Conservation (phyloP, 2,329 filamentous ascomycete genomes). For the Aspergillus eucalypticola region DNA sequence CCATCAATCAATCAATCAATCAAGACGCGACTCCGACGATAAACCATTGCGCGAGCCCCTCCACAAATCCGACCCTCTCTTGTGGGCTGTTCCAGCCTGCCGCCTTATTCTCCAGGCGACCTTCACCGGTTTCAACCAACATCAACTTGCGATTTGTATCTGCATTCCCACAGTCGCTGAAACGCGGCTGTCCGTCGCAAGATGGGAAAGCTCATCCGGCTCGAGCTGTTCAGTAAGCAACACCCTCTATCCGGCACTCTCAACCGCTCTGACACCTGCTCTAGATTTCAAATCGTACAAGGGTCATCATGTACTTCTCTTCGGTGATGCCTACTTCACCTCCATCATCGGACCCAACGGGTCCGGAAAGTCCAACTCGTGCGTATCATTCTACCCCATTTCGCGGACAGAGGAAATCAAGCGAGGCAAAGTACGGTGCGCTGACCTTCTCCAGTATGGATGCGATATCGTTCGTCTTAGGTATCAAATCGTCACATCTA, state of each 20-base stretch:
- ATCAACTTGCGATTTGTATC: not conserved
- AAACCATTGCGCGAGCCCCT: conserved; percentile 23
- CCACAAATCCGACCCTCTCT: conserved; percentile 17
- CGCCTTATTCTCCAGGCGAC: not conserved
- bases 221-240: conserved; percentile 85
- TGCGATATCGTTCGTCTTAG: conserved; percentile 96
- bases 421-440: conserved; percentile 3
- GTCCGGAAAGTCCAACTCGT: conserved; percentile 98
- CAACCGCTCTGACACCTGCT: conserved; percentile 27
- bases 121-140: not conserved
- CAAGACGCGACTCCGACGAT: conserved; percentile 21
- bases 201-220: conserved; percentile 94
- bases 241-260: not conserved
- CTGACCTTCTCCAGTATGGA: conserved; percentile 72
- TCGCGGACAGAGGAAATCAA: not conserved
- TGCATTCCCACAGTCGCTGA: conserved; percentile 23
- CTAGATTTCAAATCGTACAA: conserved; percentile 99
- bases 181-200: conserved; percentile 43
- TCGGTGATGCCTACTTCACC: conserved; percentile 97
- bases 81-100: conserved; percentile 9
- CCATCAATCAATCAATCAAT: conserved; percentile 4
- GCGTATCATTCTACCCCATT: conserved; percentile 37
- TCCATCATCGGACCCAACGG: conserved; percentile 99
- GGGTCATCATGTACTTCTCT: conserved; percentile 88
- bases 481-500: conserved; percentile 97